phyloP scores from a whole-genome alignment of 805 yeast species.

The Hanseniaspora occidentalis region DNA sequence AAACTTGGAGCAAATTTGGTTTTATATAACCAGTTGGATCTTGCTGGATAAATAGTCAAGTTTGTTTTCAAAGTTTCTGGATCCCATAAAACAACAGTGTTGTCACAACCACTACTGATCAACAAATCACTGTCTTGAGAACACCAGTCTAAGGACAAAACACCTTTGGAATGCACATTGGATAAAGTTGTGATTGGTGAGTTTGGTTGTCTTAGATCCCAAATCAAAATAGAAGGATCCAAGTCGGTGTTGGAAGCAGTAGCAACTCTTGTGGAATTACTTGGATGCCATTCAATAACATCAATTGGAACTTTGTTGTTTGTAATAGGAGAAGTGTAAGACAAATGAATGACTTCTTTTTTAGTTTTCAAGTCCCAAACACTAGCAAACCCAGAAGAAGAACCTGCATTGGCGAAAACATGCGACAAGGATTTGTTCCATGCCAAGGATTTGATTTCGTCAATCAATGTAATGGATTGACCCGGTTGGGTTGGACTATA shows the following conservation, averaged over 20 bases:
- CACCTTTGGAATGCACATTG: constrained; percentile 76
- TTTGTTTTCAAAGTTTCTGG: constrained; percentile 47
- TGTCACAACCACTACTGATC: constrained; percentile 88
- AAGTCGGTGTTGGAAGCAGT: constrained; percentile 80
- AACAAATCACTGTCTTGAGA: constrained; percentile 62
- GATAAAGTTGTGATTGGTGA: constrained; percentile 66
- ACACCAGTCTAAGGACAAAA: constrained; percentile 91
- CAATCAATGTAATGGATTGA: constrained; percentile 64
- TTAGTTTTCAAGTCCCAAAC: constrained; percentile 88
- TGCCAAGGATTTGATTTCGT: constrained; percentile 66
- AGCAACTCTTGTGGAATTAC: constrained; percentile 68
- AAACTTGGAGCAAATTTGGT: constrained; percentile 75
- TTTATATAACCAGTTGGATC: constrained; percentile 90
- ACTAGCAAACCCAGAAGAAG: constrained; percentile 67
- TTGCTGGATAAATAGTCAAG: constrained; percentile 77
- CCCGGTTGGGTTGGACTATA: constrained; percentile 51
- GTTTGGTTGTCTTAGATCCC: constrained; percentile 91
- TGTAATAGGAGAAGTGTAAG: constrained; percentile 43
- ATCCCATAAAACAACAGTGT: constrained; percentile 81
- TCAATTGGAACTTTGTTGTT: constrained; percentile 56
- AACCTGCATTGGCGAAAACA: constrained; percentile 80
- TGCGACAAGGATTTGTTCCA: constrained; percentile 83
- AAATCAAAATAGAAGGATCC: constrained; percentile 67
- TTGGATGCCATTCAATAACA: constrained; percentile 91
- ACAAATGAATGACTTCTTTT: constrained; percentile 78